Evolutionary conservation across 148 eudicot species (phyloP).

Genomic region (Silene uniflora): DNA sequence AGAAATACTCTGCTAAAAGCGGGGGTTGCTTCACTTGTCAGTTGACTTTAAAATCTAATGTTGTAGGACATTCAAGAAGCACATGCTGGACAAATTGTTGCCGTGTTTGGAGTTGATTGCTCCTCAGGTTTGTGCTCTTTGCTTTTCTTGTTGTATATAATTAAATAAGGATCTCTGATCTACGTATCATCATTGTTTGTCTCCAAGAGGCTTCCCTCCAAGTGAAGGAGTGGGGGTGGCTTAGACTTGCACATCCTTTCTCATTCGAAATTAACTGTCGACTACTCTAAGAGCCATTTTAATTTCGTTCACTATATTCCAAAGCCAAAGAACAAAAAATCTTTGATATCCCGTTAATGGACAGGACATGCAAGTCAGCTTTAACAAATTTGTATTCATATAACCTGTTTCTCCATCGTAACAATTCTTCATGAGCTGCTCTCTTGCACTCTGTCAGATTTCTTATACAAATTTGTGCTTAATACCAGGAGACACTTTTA

Average conservation of each 20-base stretch:
- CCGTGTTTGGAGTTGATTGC: slow-evolving; percentile 97
- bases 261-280: neutral
- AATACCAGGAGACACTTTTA: slow-evolving; percentile 85
- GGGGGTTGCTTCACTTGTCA: slow-evolving; percentile 1
- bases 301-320: neutral
- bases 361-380: slow-evolving; percentile 1
- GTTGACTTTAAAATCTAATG: slow-evolving; percentile 12
- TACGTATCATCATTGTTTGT: neutral
- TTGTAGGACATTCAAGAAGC: slow-evolving; percentile 95
- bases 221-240: neutral
- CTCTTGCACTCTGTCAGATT: neutral
- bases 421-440: neutral
- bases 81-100: slow-evolving; percentile 97
- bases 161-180: neutral
- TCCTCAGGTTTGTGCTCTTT: slow-evolving; percentile 64
- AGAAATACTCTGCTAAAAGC: neutral
- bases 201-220: slow-evolving; percentile 2
- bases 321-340: neutral
- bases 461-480: neutral
- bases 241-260: neutral
- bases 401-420: neutral
- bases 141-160: neutral
- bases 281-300: neutral
- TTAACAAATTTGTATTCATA: neutral
- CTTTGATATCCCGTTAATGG: neutral